phyloP scores from a whole-genome alignment of 2,329 filamentous ascomycete genomes.

The Clonostachys byssicola region DNA sequence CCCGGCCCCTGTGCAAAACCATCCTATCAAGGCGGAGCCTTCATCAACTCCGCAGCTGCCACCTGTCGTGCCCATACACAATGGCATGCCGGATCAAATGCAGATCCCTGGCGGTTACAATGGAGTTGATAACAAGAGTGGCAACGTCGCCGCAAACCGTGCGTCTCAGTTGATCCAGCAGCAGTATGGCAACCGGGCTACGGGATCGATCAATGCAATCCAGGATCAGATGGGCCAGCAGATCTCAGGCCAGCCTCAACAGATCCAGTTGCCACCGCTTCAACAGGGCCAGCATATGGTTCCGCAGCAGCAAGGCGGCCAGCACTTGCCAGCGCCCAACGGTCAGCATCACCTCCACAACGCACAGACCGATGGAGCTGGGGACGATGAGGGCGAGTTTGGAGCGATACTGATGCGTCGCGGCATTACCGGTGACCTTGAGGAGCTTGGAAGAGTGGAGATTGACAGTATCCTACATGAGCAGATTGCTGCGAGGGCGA shows the following conservation, averaged over 20 bases:
- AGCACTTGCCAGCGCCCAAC: slow-evolving; percentile 17
- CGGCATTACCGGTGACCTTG: slow-evolving; percentile 46
- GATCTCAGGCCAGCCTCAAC: slow-evolving; percentile 15
- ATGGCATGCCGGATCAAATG: slow-evolving; percentile 14
- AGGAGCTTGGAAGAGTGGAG: slow-evolving; percentile 54
- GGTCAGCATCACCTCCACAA: slow-evolving; percentile 21
- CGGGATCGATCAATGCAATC: slow-evolving; percentile 59
- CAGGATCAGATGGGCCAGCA: slow-evolving; percentile 16
- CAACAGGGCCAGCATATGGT: slow-evolving; percentile 11
- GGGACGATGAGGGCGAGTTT: slow-evolving; percentile 43
- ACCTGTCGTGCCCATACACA: slow-evolving; percentile 13
- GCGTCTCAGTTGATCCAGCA: slow-evolving; percentile 53
- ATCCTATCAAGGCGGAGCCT: slow-evolving; percentile 19
- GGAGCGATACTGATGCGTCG: slow-evolving; percentile 56
- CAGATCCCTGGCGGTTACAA: slow-evolving; percentile 25
- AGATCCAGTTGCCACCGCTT: slow-evolving; percentile 1
- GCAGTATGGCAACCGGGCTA: slow-evolving; percentile 60
- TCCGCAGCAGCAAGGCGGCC: slow-evolving; percentile 24
- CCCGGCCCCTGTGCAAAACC: slow-evolving; percentile 15
- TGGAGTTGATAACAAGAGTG: slow-evolving; percentile 22
- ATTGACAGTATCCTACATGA: slow-evolving; percentile 68
- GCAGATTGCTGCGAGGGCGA: slow-evolving; percentile 61
- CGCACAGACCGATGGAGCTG: slow-evolving; percentile 70
- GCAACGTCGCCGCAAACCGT: slow-evolving; percentile 42
- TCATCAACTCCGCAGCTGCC: slow-evolving; percentile 23